Evolutionary conservation across 306 rosid species (phyloP).

Genomic region (Gastrolobium villosum): DNA sequence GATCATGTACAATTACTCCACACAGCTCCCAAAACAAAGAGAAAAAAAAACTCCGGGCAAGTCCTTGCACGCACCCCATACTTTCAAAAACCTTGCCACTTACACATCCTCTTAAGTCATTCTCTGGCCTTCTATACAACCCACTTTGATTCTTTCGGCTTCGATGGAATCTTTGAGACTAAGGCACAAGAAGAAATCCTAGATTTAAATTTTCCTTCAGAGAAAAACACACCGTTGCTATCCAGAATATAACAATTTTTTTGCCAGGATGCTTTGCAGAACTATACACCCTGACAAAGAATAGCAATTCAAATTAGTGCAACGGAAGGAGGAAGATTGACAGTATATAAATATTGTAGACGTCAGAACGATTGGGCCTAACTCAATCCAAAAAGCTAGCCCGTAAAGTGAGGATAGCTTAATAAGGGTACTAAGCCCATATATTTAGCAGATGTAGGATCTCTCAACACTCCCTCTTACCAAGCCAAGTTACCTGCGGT

Average conservation of each 20-base stretch:
- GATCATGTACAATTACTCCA: conserved; percentile 11
- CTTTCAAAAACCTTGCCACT: conserved; percentile 6
- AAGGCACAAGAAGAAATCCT: conserved; percentile 32
- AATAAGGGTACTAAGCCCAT: too few species aligned
- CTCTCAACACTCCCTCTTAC: too few species aligned
- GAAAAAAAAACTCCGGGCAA: background rate
- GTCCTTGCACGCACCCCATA: conserved; percentile 21
- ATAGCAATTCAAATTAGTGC: conserved; percentile 35
- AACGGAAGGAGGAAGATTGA: conserved; percentile 7
- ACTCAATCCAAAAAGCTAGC: too few species aligned
- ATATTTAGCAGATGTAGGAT: too few species aligned
- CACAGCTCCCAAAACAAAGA: background rate
- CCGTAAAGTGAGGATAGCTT: too few species aligned
- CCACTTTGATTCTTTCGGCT: conserved; percentile 13
- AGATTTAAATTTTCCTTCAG: conserved; percentile 18
- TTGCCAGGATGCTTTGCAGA: conserved; percentile 41
- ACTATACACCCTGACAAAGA: conserved; percentile 42
- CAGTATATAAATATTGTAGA: conserved; percentile 21
- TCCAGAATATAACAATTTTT: conserved; percentile 19
- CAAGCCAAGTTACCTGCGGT: too few species aligned
- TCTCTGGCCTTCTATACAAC: conserved; percentile 20
- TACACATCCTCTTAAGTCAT: background rate
- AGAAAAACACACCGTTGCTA: background rate
- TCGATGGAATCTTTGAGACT: conserved; percentile 25
- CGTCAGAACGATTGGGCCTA: background rate